Evolutionary conservation across 1,284 basidiomycete species (phyloP), one percentile per base, ranked within the genome.

Genomic region (Anthracocystis panici-leucophaei): DNA sequence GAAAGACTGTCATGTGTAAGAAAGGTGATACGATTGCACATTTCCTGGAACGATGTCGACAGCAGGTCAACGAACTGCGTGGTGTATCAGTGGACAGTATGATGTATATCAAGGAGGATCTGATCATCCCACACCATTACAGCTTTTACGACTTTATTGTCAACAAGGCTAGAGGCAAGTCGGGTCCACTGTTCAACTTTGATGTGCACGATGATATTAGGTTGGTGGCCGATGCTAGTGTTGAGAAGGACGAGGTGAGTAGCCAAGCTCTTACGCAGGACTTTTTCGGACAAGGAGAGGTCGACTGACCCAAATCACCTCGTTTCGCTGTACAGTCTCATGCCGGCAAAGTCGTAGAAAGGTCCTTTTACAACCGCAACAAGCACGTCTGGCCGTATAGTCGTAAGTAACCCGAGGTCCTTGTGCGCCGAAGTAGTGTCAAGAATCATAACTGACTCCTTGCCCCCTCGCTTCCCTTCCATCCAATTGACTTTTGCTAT

Each of bases 161-260:
- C 77, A 97, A 97, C 89, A 97, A 97, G 87, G 94, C 96, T 4
- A 91, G 97, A 29, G 97, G 97, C 21, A 99, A 99, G 86, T 97
- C 95, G 0, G 97, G 96, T 0, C 96, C 96, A 1, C 87, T 99
- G 57, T 99, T 99, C 88, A 97, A 94, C 86, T 99, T 99, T 85
- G 97, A 99, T 85, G 97, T 98, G 8, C 96, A 99, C 86, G 96
- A 99, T 83, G 96, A 99, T 84, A 92, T 99, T 11, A 92, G 97
- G 5, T 86, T 99, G 72, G 88, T 98, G n/a, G 91, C 93, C 18
- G 97, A 99, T 83, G 96, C 96, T 0, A 93, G 94, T 0, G 90
- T 92, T 68, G 96, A 99, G 86, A 99, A 98, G 87, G 95, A 99
- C 83, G 97, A 99, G 46, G 46, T 48, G 27, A 31, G 46, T 48